These are phyloP conservation scores for Penicillium tannophilum DNA, from an alignment of 495 filamentous ascomycete genomes.

Conservation along the genomic window DNA sequence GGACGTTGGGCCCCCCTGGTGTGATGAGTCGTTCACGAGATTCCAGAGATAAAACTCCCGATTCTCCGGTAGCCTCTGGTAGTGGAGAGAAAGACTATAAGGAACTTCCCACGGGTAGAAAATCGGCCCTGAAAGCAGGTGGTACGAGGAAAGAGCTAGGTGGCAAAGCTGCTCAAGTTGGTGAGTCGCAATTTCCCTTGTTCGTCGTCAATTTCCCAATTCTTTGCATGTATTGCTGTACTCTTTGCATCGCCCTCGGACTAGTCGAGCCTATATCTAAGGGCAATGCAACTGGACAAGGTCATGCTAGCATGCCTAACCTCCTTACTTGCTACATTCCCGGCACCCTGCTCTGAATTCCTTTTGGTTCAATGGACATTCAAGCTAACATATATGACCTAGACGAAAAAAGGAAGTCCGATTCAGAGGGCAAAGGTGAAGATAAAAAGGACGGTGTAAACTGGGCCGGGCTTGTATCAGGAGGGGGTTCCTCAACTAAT, in stretches of 20 bases:
- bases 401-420: not conserved
- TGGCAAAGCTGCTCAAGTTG: not conserved
- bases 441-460: not conserved
- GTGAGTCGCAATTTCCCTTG: not conserved
- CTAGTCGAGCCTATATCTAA: too few relatives aligned
- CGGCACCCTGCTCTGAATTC: not conserved
- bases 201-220: not conserved
- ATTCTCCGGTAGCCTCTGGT: not conserved
- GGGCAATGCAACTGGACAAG: too few relatives aligned
- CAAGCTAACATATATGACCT: not conserved
- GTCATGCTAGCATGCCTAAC: too few relatives aligned
- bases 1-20: conserved; percentile 6
- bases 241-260: too few relatives aligned
- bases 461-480: not conserved
- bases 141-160: not conserved
- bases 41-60: not conserved
- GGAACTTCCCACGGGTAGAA: not conserved
- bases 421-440: not conserved
- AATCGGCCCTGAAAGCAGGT: not conserved
- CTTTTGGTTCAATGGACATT: not conserved
- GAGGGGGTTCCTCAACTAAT: not conserved
- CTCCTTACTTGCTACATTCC: not conserved
- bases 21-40: not conserved
- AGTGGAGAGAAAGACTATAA: not conserved
- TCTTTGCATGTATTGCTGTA: not conserved